Percentiles rank a stretch among this genome's conserved stretches.
phyloP scores from a whole-genome alignment of 225 moss, liverwort and hornwort species.

The Physcomitrellopsis africana region DNA sequence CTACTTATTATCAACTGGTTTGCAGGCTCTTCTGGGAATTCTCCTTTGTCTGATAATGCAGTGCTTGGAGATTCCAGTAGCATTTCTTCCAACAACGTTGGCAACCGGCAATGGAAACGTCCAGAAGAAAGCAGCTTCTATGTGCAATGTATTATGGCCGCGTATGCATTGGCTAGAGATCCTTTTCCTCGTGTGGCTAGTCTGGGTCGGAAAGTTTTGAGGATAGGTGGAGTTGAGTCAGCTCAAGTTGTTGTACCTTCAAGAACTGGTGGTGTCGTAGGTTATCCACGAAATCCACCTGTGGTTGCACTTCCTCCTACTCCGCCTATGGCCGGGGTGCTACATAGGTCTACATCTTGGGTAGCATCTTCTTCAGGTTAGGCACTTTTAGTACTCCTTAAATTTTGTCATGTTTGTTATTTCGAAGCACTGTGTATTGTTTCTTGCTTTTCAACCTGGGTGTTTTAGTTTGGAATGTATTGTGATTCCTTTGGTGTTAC shows the following conservation, averaged over 20 bases:
- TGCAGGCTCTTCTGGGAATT: constrained; percentile 62
- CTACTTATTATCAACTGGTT: constrained; percentile 11
- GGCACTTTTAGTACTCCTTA: constrained; percentile 5
- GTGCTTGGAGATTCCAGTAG: constrained; percentile 49
- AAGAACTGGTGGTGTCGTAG: constrained; percentile 56
- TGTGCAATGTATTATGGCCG: constrained; percentile 92
- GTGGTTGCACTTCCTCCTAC: constrained; percentile 87
- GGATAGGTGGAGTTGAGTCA: constrained; percentile 75
- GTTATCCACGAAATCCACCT: constrained; percentile 73
- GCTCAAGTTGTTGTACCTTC: constrained; percentile 64
- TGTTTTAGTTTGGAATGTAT: neutral
- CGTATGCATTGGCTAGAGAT: constrained; percentile 85
- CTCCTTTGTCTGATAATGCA: constrained; percentile 46
- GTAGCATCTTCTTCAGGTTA: constrained; percentile 93
- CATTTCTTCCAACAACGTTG: constrained; percentile 55
- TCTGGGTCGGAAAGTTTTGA: constrained; percentile 76
- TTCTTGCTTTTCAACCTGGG: neutral
- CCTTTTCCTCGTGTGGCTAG: constrained; percentile 90
- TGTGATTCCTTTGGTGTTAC: neutral
- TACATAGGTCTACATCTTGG: constrained; percentile 96
- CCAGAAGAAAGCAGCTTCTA: constrained; percentile 84
- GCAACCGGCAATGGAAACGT: constrained; percentile 60
- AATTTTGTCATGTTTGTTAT: neutral
- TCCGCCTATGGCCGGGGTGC: constrained; percentile 68
- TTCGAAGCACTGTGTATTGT: neutral